Evolutionary conservation across 2,329 filamentous ascomycete genomes (phyloP).

Genomic region (Triangularia verruculosa): DNA sequence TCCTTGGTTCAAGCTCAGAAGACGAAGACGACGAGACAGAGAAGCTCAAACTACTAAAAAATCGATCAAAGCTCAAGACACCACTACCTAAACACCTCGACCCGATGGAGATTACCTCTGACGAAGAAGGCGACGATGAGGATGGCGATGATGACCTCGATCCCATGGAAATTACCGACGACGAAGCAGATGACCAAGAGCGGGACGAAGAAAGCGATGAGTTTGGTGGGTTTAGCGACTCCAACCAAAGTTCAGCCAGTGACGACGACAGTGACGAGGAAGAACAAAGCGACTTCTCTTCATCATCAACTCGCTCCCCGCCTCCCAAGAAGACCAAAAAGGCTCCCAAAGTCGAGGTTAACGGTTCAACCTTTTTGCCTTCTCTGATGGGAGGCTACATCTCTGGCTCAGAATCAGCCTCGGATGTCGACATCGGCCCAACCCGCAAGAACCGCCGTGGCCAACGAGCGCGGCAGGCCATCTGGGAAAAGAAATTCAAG

Average conservation of each 20-base stretch:
- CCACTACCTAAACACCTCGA: conserved; percentile 30
- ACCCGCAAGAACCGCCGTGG: conserved; percentile 71
- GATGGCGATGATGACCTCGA: conserved; percentile 22
- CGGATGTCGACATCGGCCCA: conserved; percentile 61
- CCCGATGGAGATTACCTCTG: conserved; percentile 29
- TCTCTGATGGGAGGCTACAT: conserved; percentile 77
- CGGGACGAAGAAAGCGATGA: conserved; percentile 29
- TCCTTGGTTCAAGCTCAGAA: conserved; percentile 28
- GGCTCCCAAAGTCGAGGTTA: conserved; percentile 13
- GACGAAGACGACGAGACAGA: conserved; percentile 26
- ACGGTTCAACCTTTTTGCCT: conserved; percentile 64
- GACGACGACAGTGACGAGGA: conserved; percentile 29
- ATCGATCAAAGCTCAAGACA: conserved; percentile 30
- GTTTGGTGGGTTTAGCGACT: conserved; percentile 34
- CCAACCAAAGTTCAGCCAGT: conserved; percentile 31
- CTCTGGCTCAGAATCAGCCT: conserved; percentile 69
- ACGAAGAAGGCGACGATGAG: conserved; percentile 21
- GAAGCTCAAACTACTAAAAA: conserved; percentile 16
- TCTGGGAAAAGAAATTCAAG: conserved; percentile 79
- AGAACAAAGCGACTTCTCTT: conserved; percentile 23
- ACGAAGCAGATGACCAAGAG: conserved; percentile 33
- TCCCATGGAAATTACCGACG: conserved; percentile 26
- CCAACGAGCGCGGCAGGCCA: conserved; percentile 72
- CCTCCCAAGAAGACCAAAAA: conserved; percentile 24
- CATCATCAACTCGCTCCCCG: conserved; percentile 11